phyloP scores from a whole-genome alignment of 1,284 basidiomycete species.

The Melanopsichium pennsylvanicum region DNA sequence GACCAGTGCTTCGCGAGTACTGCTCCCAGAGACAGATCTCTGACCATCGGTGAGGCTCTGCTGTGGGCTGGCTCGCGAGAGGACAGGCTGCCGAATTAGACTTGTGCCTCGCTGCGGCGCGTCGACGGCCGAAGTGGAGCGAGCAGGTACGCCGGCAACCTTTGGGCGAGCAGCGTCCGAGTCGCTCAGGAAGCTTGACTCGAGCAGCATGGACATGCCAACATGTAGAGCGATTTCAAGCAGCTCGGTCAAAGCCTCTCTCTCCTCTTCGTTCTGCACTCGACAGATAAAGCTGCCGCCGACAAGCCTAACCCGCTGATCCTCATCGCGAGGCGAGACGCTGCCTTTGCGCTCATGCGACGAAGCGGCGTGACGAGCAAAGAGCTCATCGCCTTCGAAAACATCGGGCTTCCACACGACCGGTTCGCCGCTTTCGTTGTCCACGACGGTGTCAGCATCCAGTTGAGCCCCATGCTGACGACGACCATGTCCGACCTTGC shows the following conservation, averaged over 20 bases:
- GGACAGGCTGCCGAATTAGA: conserved; percentile 10
- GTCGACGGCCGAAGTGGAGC: conserved; percentile 32
- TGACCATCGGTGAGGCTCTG: conserved; percentile 16
- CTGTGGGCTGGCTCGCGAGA: conserved; percentile 18
- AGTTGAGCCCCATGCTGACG: neutral
- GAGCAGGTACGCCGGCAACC: conserved; percentile 24
- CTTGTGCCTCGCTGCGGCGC: conserved; percentile 26
- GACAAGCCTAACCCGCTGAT: conserved; percentile 32
- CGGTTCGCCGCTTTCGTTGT: neutral
- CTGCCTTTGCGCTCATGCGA: conserved; percentile 24
- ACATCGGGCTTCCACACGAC: conserved; percentile 43
- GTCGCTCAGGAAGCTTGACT: conserved; percentile 50
- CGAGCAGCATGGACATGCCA: conserved; percentile 57
- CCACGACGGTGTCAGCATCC: neutral
- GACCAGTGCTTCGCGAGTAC: neutral
- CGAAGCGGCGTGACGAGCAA: conserved; percentile 14
- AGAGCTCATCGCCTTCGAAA: conserved; percentile 46
- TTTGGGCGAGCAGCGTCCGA: conserved; percentile 46
- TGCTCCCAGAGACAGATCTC: conserved; percentile 9
- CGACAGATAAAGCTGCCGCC: conserved; percentile 54
- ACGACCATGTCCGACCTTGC: conserved; percentile 8
- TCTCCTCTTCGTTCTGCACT: conserved; percentile 27
- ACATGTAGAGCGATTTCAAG: conserved; percentile 48
- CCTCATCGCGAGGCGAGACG: conserved; percentile 23
- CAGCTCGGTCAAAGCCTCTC: conserved; percentile 13